Percentiles rank a stretch among this genome's conserved stretches.
These are phyloP conservation scores for Colletotrichum viniferum DNA, from an alignment of 2,329 filamentous ascomycete genomes.

Conservation along the genomic window DNA sequence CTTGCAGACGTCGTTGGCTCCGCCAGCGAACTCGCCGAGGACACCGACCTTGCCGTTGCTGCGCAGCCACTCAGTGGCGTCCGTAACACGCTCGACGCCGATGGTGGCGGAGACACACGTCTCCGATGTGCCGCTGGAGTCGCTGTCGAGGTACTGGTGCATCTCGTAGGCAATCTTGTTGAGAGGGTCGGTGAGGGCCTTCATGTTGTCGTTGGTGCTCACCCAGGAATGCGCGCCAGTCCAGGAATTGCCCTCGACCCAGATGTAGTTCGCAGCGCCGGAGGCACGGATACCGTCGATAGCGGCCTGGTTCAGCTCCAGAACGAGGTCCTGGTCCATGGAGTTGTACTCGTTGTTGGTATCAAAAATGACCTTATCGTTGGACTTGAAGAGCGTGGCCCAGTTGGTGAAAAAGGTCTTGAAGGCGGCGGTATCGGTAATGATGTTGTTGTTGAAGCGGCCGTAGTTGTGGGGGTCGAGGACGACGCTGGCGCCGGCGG, in stretches of 20 bases:
- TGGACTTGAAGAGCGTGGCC: constrained; percentile 49
- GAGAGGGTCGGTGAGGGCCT: constrained; percentile 43
- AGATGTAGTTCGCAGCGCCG: constrained; percentile 54
- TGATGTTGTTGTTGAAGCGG: constrained; percentile 50
- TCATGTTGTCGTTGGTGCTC: constrained; percentile 38
- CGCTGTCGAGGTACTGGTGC: constrained; percentile 56
- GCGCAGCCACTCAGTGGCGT: constrained; percentile 52
- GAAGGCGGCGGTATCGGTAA: constrained; percentile 53
- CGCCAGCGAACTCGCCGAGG: constrained; percentile 55
- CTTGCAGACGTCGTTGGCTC: constrained; percentile 49
- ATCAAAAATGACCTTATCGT: constrained; percentile 59
- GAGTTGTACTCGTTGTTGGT: constrained; percentile 66
- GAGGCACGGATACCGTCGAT: constrained; percentile 60
- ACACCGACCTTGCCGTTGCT: constrained; percentile 52
- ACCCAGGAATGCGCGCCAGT: constrained; percentile 43
- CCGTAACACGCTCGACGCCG: constrained; percentile 45
- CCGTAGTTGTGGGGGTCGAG: constrained; percentile 62
- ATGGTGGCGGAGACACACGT: constrained; percentile 47
- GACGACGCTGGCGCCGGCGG: constrained; percentile 43
- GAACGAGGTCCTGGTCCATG: constrained; percentile 58
- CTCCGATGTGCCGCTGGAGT: constrained; percentile 48
- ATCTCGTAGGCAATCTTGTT: constrained; percentile 52
- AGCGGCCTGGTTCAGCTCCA: constrained; percentile 61
- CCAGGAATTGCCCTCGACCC: constrained; percentile 53
- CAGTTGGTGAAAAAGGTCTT: constrained; percentile 56